Base-by-base conservation (phyloP, 495 filamentous ascomycete genomes). In the Neurospora sp. region DNA sequence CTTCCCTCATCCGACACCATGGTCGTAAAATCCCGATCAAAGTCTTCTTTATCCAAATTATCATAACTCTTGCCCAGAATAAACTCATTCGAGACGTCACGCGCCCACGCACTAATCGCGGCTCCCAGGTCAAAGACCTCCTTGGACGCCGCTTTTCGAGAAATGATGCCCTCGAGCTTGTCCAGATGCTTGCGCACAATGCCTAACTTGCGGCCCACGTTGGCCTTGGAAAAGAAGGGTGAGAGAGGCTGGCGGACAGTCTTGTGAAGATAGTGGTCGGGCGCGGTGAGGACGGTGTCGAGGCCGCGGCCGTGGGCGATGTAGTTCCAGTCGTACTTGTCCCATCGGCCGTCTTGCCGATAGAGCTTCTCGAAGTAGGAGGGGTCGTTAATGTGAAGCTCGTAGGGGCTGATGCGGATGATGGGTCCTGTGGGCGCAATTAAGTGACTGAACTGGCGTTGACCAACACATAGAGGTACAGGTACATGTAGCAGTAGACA, bases 381-480 rank as follows among this genome's bases (percentile, higher is more conserved):
- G 16, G 79, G 66, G 44, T 81, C 80, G 59, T 72, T 73, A 12
- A 82, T 71, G 46, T 81, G 79, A 12, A 82, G 73, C 69, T 82
- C 79, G 66, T 78, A 40, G 1, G 80, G 80, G 66, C 75, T 78
- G 70, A 80, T 82, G 39, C 79, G 77, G 48, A 82, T 73, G 14
- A 82, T 80, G 12, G 79, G 78, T 37, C 80, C 78, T 81, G 69
- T 53, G 38, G 16, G n/a, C 59, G 31, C 14, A 12, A 48, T 68
- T 69, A 69, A 72, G 18, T 12, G 22, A 6, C 11, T 68, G 27
- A 0, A 40, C 3, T 3, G 39, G 39, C 39, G 39, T 40, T 11
- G 39, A 40, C 39, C 39, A 40, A 40, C 39, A 40, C 39, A 40
- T 40, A 40, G 39, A 40, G 10, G 39, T 40, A 40, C 10, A 40